Evolutionary conservation across 2,329 filamentous ascomycete species (phyloP), one percentile per base, ranked within the genome.

Genomic region (Cyphellophora attinorum): DNA sequence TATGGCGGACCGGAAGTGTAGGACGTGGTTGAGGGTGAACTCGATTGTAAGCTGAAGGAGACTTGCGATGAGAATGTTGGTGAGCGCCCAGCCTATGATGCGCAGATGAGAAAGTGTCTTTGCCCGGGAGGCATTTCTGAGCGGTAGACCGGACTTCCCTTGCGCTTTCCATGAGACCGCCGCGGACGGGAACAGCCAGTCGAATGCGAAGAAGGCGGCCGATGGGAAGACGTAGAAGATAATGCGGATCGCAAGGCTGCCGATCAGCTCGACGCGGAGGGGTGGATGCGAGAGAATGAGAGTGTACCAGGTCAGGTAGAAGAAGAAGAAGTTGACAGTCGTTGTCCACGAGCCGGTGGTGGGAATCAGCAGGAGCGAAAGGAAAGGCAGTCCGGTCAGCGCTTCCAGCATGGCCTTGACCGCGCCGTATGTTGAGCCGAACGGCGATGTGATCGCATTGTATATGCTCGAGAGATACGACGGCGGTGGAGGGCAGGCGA

Each of bases 281-380:
- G 83, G 77, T 1, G 79, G 69, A 50, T 93, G 81, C 5, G 81
- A 81, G 3, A 89, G 65, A 25, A 93, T 76, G 19, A 95, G 70
- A 0, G 84, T 89, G 5, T 77, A 76, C 86, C 86, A 94, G 48
- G 84, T 89, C 63, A 93, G 73, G 57, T 86, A 89, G 59, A 94
- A 91, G 65, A 93, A 88, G 42, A 93, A 64, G 15, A 93, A 62
- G 56, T 91, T 94, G 44, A 93, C 66, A 1, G 79, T 86, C 2
- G 85, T 89, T 27, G 67, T 79, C 64, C 81, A 86, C 5, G 81
- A 80, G 5, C 74, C 71, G 38, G 76, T 55, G 30, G 70, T 64
- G 2, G 75, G 72, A 13, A 74, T 68, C 31, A 78, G 63, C 48
- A 82, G 66, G 41, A 79, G 81, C 17, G 79, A 81, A 27, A 84